Conservation (phyloP, 2,329 filamentous ascomycete species). For the Pestalotiopsis sp. region DNA sequence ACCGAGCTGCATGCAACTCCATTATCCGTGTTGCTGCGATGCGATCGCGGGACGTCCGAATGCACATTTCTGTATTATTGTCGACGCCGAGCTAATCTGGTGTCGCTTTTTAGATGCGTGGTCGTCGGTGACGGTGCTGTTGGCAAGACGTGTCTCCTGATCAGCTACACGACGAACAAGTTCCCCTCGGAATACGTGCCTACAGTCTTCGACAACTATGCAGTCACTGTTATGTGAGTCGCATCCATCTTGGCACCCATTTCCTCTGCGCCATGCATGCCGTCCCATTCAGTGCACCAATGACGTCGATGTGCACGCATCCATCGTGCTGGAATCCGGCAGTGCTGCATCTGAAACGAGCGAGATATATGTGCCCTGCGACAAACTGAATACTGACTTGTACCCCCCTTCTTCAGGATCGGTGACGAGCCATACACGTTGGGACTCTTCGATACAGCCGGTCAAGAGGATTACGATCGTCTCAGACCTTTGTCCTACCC, state of each 20-base stretch:
- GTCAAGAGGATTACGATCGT: slow-evolving; percentile 99
- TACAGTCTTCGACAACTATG: slow-evolving; percentile 99
- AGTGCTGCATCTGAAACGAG: neutral
- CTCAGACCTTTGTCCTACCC: slow-evolving; percentile 96
- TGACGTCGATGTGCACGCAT: neutral
- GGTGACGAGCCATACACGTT: slow-evolving; percentile 98
- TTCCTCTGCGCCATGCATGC: neutral
- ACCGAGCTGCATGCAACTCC: neutral
- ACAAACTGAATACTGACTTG: neutral
- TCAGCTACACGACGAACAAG: slow-evolving; percentile 99
- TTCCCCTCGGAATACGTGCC: slow-evolving; percentile 99
- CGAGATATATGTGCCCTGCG: neutral
- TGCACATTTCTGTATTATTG: neutral
- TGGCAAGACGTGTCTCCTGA: slow-evolving; percentile 97
- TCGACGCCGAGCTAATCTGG: neutral
- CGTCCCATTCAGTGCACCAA: neutral
- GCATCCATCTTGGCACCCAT: slow-evolving; percentile 14
- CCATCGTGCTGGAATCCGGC: neutral
- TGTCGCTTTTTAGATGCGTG: slow-evolving; percentile 72
- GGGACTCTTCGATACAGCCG: slow-evolving; percentile 96
- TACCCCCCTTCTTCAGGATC: slow-evolving; percentile 66
- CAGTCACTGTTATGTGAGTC: slow-evolving; percentile 98
- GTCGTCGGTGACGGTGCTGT: slow-evolving; percentile 99
- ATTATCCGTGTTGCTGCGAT: neutral
- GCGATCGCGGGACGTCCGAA: neutral